A percentile compares a stretch with the other conserved stretches of the same genome.
Evolutionary conservation across 2,329 filamentous ascomycete species (phyloP).

Genomic region (Neonectria ditissima): DNA sequence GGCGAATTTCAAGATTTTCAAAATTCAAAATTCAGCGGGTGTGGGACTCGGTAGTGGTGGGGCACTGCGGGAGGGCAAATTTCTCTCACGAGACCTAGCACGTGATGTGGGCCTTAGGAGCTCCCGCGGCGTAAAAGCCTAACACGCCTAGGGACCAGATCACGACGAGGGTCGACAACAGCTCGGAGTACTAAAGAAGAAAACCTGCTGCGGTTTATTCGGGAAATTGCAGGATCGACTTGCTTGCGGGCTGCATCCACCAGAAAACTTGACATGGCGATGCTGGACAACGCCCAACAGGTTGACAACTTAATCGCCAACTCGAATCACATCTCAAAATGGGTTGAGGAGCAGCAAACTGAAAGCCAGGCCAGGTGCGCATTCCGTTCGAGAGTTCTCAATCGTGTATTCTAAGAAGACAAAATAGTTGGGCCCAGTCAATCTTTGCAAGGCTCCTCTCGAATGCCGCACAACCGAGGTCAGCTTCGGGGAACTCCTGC

Average conservation of each 20-base stretch:
- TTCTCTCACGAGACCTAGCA: slow-evolving; percentile 49
- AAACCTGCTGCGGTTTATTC: neutral
- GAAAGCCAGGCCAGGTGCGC: slow-evolving; percentile 53
- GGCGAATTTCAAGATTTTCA: slow-evolving; percentile 40
- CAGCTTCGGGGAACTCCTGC: slow-evolving; percentile 67
- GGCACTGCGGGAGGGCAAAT: slow-evolving; percentile 49
- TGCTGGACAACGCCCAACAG: slow-evolving; percentile 44
- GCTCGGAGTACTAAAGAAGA: slow-evolving; percentile 21
- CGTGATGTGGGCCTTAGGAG: slow-evolving; percentile 41
- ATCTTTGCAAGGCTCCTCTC: slow-evolving; percentile 62
- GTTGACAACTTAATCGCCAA: slow-evolving; percentile 51
- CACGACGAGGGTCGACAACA: slow-evolving; percentile 23
- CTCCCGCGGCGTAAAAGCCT: slow-evolving; percentile 25
- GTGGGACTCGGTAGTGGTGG: slow-evolving; percentile 45
- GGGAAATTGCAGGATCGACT: slow-evolving; percentile 11
- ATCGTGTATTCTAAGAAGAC: slow-evolving; percentile 42
- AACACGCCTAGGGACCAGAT: slow-evolving; percentile 10
- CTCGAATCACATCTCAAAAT: slow-evolving; percentile 53
- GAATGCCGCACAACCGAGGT: slow-evolving; percentile 64
- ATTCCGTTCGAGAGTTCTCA: slow-evolving; percentile 26
- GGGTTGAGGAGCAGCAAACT: slow-evolving; percentile 56
- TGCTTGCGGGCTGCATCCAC: neutral
- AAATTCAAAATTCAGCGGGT: slow-evolving; percentile 32
- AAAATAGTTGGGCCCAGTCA: slow-evolving; percentile 49
- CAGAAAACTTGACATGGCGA: slow-evolving; percentile 26